phyloP scores from a whole-genome alignment of 148 eudicot genomes.

The Arbutus unedo region DNA sequence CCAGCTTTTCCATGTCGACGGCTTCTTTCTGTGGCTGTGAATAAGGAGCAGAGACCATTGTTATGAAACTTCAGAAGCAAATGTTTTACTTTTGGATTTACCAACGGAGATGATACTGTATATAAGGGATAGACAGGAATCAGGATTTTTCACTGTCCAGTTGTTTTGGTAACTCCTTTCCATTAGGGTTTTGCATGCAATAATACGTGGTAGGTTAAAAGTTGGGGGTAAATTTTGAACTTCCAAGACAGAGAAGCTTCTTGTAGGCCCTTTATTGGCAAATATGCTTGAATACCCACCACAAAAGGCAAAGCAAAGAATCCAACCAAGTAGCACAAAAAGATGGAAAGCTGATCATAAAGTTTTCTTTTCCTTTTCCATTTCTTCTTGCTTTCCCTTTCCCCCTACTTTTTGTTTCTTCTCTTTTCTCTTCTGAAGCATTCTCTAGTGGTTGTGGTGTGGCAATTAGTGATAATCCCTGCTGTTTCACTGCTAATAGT shows the following conservation, averaged over 20 bases:
- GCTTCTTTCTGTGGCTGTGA: background rate
- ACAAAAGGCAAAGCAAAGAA: slow-evolving; percentile 12
- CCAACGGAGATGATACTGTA: background rate
- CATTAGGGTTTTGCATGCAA: background rate
- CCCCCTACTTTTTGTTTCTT: background rate
- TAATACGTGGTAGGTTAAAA: background rate
- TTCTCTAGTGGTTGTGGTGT: background rate
- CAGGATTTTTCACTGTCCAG: background rate
- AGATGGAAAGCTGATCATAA: slow-evolving; percentile 13
- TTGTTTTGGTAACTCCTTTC: background rate
- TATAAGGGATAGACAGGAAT: background rate
- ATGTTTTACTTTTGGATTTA: background rate
- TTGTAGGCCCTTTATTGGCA: background rate
- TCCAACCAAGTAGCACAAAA: slow-evolving; percentile 8
- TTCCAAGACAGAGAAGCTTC: background rate
- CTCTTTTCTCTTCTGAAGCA: background rate
- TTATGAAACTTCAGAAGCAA: background rate
- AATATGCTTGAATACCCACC: slow-evolving; percentile 14
- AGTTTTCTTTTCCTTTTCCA: background rate
- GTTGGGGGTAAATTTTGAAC: background rate
- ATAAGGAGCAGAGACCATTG: background rate
- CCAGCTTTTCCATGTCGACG: background rate
- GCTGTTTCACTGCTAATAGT: background rate
- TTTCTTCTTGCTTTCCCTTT: background rate
- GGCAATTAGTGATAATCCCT: background rate